A percentile compares a stretch with the other conserved stretches of the same genome.
phyloP scores from a whole-genome alignment of 208 protist genomes.

The Trypanosoma lewisi region DNA sequence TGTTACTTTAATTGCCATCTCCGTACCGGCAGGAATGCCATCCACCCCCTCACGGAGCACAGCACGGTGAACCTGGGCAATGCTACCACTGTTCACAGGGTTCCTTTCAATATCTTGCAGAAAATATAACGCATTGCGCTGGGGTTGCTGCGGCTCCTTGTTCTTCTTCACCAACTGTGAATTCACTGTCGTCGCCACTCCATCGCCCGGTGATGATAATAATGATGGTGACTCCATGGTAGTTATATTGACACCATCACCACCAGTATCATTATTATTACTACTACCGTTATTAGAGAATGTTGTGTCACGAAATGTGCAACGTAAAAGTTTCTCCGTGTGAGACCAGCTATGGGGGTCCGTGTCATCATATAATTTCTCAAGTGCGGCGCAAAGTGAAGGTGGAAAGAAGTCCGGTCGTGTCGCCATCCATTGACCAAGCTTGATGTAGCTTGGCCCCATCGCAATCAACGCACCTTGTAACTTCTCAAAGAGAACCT shows the following conservation, averaged over 20 bases:
- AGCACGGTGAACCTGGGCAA: slow-evolving; percentile 90
- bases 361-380: slow-evolving; percentile 71
- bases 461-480: slow-evolving; percentile 49
- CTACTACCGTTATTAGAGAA: slow-evolving; percentile 7
- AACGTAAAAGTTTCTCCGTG: slow-evolving; percentile 71
- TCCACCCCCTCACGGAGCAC: slow-evolving; percentile 70
- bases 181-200: neutral
- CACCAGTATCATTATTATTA: slow-evolving; percentile 1
- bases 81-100: slow-evolving; percentile 90
- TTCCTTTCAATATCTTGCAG: slow-evolving; percentile 72
- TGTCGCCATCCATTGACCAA: slow-evolving; percentile 93
- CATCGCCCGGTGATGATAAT: neutral
- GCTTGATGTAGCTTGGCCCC: slow-evolving; percentile 93
- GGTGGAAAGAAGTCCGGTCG: slow-evolving; percentile 88
- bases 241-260: no score
- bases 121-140: slow-evolving; percentile 47
- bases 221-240: neutral
- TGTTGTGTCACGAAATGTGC: slow-evolving; percentile 17
- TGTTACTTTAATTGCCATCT: slow-evolving; percentile 89
- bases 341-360: slow-evolving; percentile 70
- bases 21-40: slow-evolving; percentile 72
- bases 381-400: slow-evolving; percentile 67
- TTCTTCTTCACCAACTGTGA: neutral
- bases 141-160: neutral
- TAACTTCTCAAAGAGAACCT: slow-evolving; percentile 60